Percentiles rank a stretch among this genome's conserved stretches.
phyloP scores from a whole-genome alignment of 83 land plant species.

The Picea mariana region DNA sequence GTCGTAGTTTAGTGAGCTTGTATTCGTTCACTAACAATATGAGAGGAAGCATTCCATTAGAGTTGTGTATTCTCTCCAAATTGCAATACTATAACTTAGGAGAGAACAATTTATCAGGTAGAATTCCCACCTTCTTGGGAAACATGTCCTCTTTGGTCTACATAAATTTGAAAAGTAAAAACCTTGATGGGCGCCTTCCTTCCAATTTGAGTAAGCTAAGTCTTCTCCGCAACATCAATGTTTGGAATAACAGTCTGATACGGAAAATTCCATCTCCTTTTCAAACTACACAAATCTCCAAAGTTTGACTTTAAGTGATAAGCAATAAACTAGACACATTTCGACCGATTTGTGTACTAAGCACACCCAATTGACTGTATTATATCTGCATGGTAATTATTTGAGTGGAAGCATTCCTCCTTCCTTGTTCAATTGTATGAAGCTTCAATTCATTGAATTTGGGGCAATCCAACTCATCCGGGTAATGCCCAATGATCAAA shows the following conservation, averaged over 20 bases:
- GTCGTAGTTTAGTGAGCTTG: neutral
- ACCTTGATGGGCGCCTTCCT: neutral
- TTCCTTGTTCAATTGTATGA: neutral
- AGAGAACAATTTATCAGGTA: constrained; percentile 24
- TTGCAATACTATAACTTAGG: neutral
- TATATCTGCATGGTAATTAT: neutral
- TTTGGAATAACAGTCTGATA: constrained; percentile 19
- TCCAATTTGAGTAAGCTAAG: neutral
- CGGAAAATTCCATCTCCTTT: constrained; percentile 22
- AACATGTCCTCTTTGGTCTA: neutral
- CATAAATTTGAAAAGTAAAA: neutral
- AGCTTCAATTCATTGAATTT: neutral
- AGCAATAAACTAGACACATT: neutral
- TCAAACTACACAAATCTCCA: neutral
- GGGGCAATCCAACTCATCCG: neutral
- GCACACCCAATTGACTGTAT: neutral
- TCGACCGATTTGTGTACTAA: neutral
- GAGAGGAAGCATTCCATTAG: neutral
- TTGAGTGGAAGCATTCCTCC: neutral
- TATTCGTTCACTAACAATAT: neutral
- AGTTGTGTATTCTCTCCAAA: neutral
- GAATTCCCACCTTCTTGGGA: constrained; percentile 19
- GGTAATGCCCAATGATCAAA: neutral
- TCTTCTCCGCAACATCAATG: constrained; percentile 10
- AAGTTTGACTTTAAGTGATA: neutral